Evolutionary conservation across 2,329 filamentous ascomycete species (phyloP).

Genomic region (Neonectria hederae): DNA sequence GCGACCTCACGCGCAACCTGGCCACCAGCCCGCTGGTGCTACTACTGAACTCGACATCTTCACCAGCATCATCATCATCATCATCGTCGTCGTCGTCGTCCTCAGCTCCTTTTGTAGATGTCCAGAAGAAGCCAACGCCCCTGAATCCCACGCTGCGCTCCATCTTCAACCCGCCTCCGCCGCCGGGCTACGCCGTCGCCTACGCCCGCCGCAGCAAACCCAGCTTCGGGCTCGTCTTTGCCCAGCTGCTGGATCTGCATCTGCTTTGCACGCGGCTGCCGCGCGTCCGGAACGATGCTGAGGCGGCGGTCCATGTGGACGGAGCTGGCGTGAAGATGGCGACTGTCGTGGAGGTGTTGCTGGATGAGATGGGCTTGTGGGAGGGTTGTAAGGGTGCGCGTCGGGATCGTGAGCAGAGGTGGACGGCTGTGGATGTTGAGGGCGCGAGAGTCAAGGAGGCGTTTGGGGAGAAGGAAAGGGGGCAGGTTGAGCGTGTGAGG

Average conservation of each 20-base stretch:
- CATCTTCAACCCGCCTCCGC: constrained; percentile 54
- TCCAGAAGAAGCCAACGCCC: constrained; percentile 16
- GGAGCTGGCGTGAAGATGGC: constrained; percentile 39
- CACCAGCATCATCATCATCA: constrained; percentile 19
- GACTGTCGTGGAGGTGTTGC: constrained; percentile 61
- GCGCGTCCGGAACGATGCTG: constrained; percentile 51
- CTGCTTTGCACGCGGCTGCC: constrained; percentile 60
- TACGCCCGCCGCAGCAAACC: constrained; percentile 54
- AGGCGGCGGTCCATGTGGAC: constrained; percentile 31
- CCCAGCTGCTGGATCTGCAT: constrained; percentile 64
- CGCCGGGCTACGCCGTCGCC: constrained; percentile 21
- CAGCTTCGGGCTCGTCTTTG: constrained; percentile 64
- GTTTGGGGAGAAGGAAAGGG: constrained; percentile 39
- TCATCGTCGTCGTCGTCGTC: constrained; percentile 16
- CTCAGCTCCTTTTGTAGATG: background rate
- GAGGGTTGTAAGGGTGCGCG: constrained; percentile 44
- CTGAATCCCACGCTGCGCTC: constrained; percentile 60
- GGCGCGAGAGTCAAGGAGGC: constrained; percentile 52
- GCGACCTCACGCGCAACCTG: constrained; percentile 54
- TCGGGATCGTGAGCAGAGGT: constrained; percentile 60
- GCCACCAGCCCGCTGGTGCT: constrained; percentile 59
- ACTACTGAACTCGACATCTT: constrained; percentile 61
- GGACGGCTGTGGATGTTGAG: constrained; percentile 59
- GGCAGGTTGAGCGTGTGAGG: background rate
- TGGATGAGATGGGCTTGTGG: constrained; percentile 62